Evolutionary conservation across 352 stramenopile genomes (phyloP), one percentile per base, ranked within the genome.

Genomic region (Aphanomyces cochlioides): DNA sequence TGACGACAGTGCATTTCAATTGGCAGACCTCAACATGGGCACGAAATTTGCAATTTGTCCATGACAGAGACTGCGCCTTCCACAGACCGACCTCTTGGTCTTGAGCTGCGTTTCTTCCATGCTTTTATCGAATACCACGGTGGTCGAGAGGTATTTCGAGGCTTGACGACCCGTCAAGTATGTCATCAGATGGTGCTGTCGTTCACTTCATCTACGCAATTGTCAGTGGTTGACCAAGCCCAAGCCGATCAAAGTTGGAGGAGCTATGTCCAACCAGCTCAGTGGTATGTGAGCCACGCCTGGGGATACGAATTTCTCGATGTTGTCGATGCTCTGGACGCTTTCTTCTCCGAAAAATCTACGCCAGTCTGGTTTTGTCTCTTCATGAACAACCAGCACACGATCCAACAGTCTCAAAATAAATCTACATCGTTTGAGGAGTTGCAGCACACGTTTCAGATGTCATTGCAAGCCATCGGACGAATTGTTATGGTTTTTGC

Each of bases 401-500:
- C 8, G 19, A 41, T 41, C 12, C n/a, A 57, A 5, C 38, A 28
- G 10, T 28, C 28, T 28, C 28, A 0, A 28, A 28, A 28, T 28
- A 28, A 28, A 28, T 57, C n/a, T 19, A 53, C 17, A 19, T 39
- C 58, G 58, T 66, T 66, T 34, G 58, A 66, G 43, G 43, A 53
- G 5, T 56, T 37, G 60, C 21, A 17, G 17, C 37, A 37, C 17
- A 67, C 60, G 60, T 67, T 67, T 37, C 28, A 67, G 28, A 34
- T 41, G 41, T 13, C 21, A 28, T 41, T 67, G 15, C 7, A 37
- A 57, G 41, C 60, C 6, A 54, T 54, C 28, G 60, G 60, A 17
- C 50, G 54, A n/a, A 41, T 67, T 13, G 60, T 67, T 7, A 67
- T 67, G 60, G 28, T 67, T 7, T 34, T 67, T 17, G 15, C 28